Evolutionary conservation across 1,284 basidiomycete genomes (phyloP), one percentile per base, ranked within the genome.

Genomic region (Pseudozyma thailandica): DNA sequence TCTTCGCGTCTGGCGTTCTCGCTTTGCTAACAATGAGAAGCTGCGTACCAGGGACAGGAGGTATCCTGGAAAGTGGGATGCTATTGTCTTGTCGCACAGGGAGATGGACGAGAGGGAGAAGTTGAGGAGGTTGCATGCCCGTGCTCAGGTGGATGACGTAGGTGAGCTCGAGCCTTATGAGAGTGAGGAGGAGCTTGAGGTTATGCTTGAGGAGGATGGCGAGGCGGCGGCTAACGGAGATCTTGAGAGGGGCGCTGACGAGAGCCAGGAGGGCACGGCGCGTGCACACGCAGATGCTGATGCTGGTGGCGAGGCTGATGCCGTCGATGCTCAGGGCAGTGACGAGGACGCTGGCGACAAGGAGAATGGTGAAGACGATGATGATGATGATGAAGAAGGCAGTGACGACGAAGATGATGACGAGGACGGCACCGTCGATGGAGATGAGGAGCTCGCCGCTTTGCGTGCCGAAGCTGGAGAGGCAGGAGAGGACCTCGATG

Each of bases 11-110:
- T 75, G 75, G 54, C 69, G 78, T 6, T 70, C 63, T 38, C 62
- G 68, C 33, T 74, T 58, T 28, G 50, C 70, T 41, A 72, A 66
- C 56, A 72, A 72, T 47, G 70, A 72, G 25, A 72, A 68, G 46
- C 70, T 72, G 18, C 70, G 70, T 45, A 72, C 56, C 51, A 46
- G 51, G 8, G 70, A 72, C 31, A 54, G 63, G 20, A 39, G 63
- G 20, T 77, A 77, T 35, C 64, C 69, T 3, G 78, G 69, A 57
- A 78, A 78, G 42, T 80, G 77, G 78, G 75, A 80, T 41, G 69
- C 62, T 18, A 57, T 80, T 28, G 45, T 68, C 18, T 50, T 80
- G 7, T 70, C 74, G 16, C 52, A 80, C 31, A 69, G 77, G 31
- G 47, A 74, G 37, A 33, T 75, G 21, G 51, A 56, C 1, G 75